Evolutionary conservation across 495 filamentous ascomycete genomes (phyloP), one percentile per base, ranked within the genome.

Genomic region (Penicillium manginii): DNA sequence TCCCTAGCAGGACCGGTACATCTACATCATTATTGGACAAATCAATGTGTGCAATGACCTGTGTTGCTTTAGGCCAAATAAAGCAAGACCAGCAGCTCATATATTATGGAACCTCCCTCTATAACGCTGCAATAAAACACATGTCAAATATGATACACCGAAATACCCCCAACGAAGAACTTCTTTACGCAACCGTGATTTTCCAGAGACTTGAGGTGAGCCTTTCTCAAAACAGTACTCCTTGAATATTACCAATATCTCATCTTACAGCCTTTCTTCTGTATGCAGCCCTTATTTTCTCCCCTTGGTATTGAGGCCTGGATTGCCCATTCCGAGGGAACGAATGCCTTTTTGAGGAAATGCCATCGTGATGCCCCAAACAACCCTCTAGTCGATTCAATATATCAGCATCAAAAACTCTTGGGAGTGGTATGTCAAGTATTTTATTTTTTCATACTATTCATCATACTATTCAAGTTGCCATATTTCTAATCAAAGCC

Each of bases 201-300:
- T 47, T 47, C 15, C 45, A 47, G 22, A 47, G 45, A 26, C 45
- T 47, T 12, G 45, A 47, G 21, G 45, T 47, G 15, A 47, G 40
- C 22, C 18, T 47, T 7, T 8, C 45, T 2, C 9, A 4, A 26
- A 2, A 2, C 22, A 0, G 6, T 26, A 5, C 10, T 12, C n/a
- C n/a, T n/a, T n/a, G n/a, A n/a, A n/a, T n/a, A n/a, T n/a, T 47
- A 23, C 12, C 22, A 47, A 22, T 5, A 9, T 19, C 21, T 26
- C 14, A 23, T n/a, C 45, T 23, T 6, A 47, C n/a, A 29, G 21
- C 11, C 45, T 14, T 47, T 47, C n/a, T 26, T 47, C 15, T 47
- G 19, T n/a, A 47, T 47, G 21, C 45, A 47, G 45, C 45, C 45
- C 15, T 47, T 47, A 47, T 47, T 47, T 47, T 47, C 45, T 26